Evolutionary conservation across 2,329 filamentous ascomycete species (phyloP).

Genomic region (Paramyrothecium roridum): DNA sequence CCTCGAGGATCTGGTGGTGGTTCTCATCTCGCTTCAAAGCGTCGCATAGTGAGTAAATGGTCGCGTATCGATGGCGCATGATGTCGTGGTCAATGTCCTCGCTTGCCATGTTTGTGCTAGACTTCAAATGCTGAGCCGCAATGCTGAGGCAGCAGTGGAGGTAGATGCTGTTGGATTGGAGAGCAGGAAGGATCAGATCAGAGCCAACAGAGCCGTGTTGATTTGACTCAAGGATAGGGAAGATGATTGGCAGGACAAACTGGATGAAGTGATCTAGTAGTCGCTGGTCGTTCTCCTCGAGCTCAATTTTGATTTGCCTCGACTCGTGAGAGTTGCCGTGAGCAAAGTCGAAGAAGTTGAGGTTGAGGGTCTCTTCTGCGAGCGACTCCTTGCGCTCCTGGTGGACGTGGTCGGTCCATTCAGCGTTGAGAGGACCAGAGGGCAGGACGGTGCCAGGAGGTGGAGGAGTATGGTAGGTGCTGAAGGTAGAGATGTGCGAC

Average conservation of each 20-base stretch:
- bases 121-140: constrained; percentile 88
- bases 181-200: constrained; percentile 79
- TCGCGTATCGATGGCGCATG: constrained; percentile 85
- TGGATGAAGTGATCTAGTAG: constrained; percentile 89
- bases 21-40: constrained; percentile 76
- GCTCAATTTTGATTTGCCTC: constrained; percentile 70
- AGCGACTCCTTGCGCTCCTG: constrained; percentile 59
- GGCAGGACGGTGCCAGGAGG: constrained; percentile 65
- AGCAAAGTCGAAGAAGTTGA: constrained; percentile 80
- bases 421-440: constrained; percentile 59
- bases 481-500: constrained; percentile 88
- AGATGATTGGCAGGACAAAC: constrained; percentile 82
- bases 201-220: constrained; percentile 79
- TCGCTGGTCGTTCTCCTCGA: constrained; percentile 83
- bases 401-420: constrained; percentile 48
- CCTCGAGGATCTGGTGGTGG: constrained; percentile 86
- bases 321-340: constrained; percentile 62
- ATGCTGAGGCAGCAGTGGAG: constrained; percentile 95
- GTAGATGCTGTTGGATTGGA: constrained; percentile 90
- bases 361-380: constrained; percentile 62
- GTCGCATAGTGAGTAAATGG: constrained; percentile 81
- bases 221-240: constrained; percentile 87
- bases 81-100: constrained; percentile 87
- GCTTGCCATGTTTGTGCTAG: constrained; percentile 55
- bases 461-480: constrained; percentile 80